Evolutionary conservation across 2,329 filamentous ascomycete genomes (phyloP), one percentile per base, ranked within the genome.

Genomic region (Colletotrichum higginsianum): DNA sequence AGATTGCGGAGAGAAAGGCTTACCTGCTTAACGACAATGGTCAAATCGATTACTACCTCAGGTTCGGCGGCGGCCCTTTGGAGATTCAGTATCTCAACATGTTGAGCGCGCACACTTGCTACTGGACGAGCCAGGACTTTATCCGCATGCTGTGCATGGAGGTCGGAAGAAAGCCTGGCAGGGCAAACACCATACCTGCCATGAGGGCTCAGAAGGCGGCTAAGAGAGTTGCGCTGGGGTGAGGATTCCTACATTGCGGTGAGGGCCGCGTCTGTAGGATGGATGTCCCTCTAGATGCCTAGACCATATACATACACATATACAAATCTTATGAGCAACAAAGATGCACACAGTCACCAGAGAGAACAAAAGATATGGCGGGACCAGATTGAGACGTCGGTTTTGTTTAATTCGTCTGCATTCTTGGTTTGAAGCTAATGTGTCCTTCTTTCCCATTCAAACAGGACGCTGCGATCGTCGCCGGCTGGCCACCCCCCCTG

Each of bases 71-170:
- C 2, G 96, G 96, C 0, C 92, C 95, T 4, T 85, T 99, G 46
- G 96, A 98, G 81, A 95, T 98, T 30, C 95, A 98, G 82, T 99
- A 99, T 79, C 83, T 98, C 46, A 98, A 97, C 75, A 99, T 99
- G 96, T 84, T 99, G 66, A 94, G 94, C 68, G 96, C 96, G 11
- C 96, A 99, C 81, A 95, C 94, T 67, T 96, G 93, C 79, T 99
- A 99, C 81, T 99, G 96, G 96, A 88, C 90, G 2, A 91, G 93
- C 76, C 89, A 86, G 38, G 96, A 98, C 79, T 95, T 99, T 80
- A 91, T 97, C n/a, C 86, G 95, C 55, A 92, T 98, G 85, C 83
- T 98, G 61, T 97, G 97, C 53, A 86, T 96, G 42, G 96, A 99
- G 82, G 91, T 97, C 75, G 95, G 95, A 3, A 86, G 96, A 74